Conservation (phyloP, 345 rosid genomes). For the Eutrema heterophyllum region DNA sequence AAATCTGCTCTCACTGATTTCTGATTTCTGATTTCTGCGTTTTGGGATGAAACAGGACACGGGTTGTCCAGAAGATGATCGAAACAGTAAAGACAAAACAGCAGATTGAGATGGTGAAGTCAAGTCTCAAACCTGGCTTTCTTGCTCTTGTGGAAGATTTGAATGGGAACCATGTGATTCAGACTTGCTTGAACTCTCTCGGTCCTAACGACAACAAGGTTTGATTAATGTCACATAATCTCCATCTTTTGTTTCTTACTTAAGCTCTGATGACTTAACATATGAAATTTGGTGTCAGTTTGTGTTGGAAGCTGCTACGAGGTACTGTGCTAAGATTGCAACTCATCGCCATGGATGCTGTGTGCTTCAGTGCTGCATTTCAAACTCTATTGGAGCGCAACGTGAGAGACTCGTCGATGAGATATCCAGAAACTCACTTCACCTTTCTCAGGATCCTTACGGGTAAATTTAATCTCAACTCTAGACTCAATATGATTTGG, state of each 20-base stretch:
- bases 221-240: background rate
- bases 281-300: conserved; percentile 39
- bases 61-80: conserved; percentile 70
- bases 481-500: background rate
- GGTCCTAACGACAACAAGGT: conserved; percentile 57
- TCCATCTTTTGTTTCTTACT: background rate
- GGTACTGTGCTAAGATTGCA: conserved; percentile 58
- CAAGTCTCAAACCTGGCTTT: conserved; percentile 52
- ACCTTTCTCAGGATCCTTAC: conserved; percentile 69
- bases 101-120: conserved; percentile 42
- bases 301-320: conserved; percentile 56
- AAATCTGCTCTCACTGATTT: background rate
- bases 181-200: conserved; percentile 61
- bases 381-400: conserved; percentile 43
- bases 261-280: background rate
- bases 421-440: conserved; percentile 47
- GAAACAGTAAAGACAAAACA: conserved; percentile 54
- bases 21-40: background rate
- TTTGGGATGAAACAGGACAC: conserved; percentile 44
- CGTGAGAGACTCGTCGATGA: conserved; percentile 45
- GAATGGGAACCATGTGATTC: conserved; percentile 77
- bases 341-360: conserved; percentile 73
- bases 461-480: conserved; percentile 39
- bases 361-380: conserved; percentile 58
- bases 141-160: conserved; percentile 57